phyloP scores from a whole-genome alignment of 2,329 filamentous ascomycete species.

The Fusarium nisikadoi region DNA sequence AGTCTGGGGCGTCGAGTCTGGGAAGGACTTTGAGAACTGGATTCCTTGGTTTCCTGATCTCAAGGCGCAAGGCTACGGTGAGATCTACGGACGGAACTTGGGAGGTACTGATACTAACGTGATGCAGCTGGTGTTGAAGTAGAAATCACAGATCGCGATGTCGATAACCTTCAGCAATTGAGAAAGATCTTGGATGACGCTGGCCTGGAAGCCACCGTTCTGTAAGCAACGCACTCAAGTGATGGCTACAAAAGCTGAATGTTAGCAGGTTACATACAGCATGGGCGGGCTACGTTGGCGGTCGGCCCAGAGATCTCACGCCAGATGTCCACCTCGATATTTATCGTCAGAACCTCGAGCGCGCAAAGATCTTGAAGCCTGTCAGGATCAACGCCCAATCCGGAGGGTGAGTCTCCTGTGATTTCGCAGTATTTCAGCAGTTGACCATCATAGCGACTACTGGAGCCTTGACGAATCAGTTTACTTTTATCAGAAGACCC shows the following conservation, averaged over 20 bases:
- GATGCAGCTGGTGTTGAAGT: neutral
- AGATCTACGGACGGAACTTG: too few relatives aligned
- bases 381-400: neutral
- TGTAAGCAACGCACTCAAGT: accelerated
- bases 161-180: neutral
- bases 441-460: neutral
- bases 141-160: neutral
- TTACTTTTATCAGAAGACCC: neutral
- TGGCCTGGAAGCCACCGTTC: neutral
- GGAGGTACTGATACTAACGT: too few relatives aligned
- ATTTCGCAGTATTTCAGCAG: too few relatives aligned
- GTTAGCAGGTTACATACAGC: accelerated
- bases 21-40: neutral
- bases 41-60: neutral
- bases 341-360: neutral
- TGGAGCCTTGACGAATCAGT: neutral
- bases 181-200: neutral
- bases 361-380: neutral
- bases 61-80: neutral
- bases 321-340: neutral
- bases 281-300: neutral
- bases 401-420: neutral
- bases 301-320: accelerated
- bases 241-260: accelerated
- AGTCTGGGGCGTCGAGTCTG: neutral